Percentiles rank a stretch among this genome's conserved stretches.
Conservation (phyloP, 2,329 filamentous ascomycete genomes). For the Sporothrix protearum region DNA sequence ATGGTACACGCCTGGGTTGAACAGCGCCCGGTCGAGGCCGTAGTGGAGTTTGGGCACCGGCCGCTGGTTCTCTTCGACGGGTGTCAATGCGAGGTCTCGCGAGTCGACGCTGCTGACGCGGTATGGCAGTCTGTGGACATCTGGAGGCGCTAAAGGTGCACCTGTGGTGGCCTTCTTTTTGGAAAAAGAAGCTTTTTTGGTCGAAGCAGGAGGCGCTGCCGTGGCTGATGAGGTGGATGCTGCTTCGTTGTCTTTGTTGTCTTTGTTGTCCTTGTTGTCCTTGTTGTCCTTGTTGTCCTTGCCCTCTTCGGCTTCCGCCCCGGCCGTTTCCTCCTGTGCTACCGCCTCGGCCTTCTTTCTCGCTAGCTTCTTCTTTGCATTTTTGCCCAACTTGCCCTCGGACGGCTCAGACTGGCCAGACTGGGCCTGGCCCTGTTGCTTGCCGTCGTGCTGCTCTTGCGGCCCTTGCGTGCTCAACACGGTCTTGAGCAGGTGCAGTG, state of each 20-base stretch:
- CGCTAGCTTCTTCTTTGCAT: conserved; percentile 11
- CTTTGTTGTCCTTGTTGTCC: background rate
- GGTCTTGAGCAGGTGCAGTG: conserved; percentile 39
- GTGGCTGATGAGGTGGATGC: background rate
- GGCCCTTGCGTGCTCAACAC: conserved; percentile 38
- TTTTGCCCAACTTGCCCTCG: conserved; percentile 16
- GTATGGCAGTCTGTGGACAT: conserved; percentile 14
- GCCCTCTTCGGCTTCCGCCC: background rate
- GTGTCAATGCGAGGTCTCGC: conserved; percentile 31
- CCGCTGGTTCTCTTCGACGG: conserved; percentile 37
- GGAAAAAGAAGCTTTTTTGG: background rate
- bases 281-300: no score
- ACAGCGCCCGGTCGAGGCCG: conserved; percentile 82
- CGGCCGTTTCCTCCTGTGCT: background rate
- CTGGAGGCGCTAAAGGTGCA: background rate
- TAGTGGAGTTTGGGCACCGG: conserved; percentile 63
- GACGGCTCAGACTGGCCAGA: background rate
- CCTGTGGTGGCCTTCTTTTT: background rate
- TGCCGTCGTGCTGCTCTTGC: conserved; percentile 1
- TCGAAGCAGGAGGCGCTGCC: no score
- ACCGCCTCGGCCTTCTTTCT: background rate
- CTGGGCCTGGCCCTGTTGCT: background rate
- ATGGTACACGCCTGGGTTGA: conserved; percentile 90
- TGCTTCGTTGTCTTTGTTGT: background rate
- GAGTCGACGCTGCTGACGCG: conserved; percentile 33